Base-by-base conservation (phyloP, 2,329 filamentous ascomycete genomes). In the Cladosporium sphaerospermum region DNA sequence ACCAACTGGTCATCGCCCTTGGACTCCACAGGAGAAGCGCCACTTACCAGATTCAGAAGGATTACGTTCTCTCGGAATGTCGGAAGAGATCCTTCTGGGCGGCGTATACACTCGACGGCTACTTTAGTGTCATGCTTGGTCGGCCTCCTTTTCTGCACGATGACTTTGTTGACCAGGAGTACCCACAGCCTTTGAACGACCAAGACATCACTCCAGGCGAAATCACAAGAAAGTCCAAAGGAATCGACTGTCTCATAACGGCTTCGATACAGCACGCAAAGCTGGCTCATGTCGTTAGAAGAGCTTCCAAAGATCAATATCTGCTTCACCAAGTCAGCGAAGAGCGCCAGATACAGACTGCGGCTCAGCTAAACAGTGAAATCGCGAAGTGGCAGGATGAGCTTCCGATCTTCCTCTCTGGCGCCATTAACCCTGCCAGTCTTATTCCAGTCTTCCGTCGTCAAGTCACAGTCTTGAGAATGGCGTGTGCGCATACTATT, bases 401-500 rank as follows among this genome's bases (percentile, higher is more conserved):
- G 1, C 67, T 79, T 9, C 69, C 73, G 0, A 66, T 69, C 14
- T 72, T 77, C 23, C 62, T 78, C 45, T 68, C 73, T 0, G 70
- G 73, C 43, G 69, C 66, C 8, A 64, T 76, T 4, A 71, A 75
- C 45, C 67, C 72, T 0, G 72, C 69, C 4, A 69, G 72, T 51
- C 62, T 76, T 7, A 73, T 77, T 32, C 71, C 76, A 1, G 69
- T 76, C n/a, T 79, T 77, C 57, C 72, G 76, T 51, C 69, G 77
- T 3, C 79, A 82, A 56, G 74, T 78, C 2, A 76, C 71, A 0
- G 78, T 80, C 1, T 64, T 83, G 9, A 76, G 75, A 37, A 67
- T 83, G 0, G 78, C 78, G 0, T 75, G 81, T 56, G 75, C 73
- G 4, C 80, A 83, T 50, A 77, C 79, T 2, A 69, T 78, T 8